Percentiles rank a stretch among this genome's conserved stretches.
phyloP scores from a whole-genome alignment of 108 stramenopile species.

The Pseudonitzschia multistriata region DNA sequence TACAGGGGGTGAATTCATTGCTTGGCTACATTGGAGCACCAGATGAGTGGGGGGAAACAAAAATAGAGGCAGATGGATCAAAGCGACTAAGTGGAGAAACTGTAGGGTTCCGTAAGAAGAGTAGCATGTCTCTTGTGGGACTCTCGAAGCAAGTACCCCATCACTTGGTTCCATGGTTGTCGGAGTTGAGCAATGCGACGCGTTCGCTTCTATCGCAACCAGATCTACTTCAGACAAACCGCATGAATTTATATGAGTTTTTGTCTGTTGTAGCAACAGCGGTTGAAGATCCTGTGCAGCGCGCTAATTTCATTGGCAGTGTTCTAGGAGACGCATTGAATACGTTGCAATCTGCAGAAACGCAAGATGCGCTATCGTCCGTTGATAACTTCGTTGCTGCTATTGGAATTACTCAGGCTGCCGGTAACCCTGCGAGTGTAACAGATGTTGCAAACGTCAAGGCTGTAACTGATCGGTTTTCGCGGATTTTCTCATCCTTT shows the following conservation, averaged over 20 bases:
- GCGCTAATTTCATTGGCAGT: conserved; percentile 75
- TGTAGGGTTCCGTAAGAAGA: conserved; percentile 72
- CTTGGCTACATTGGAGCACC: conserved; percentile 59
- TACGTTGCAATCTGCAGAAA: conserved; percentile 48
- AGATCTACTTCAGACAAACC: conserved; percentile 66
- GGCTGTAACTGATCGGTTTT: conserved; percentile 49
- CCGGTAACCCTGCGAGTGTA: conserved; percentile 54
- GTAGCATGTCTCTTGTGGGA: conserved; percentile 72
- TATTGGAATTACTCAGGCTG: conserved; percentile 66
- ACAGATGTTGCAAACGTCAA: conserved; percentile 70
- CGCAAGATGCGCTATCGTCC: conserved; percentile 54
- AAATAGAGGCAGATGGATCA: conserved; percentile 30
- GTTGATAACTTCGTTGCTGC: conserved; percentile 56
- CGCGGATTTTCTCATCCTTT: conserved; percentile 66
- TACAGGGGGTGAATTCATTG: conserved; percentile 71
- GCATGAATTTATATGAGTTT: conserved; percentile 89
- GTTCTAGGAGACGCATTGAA: conserved; percentile 72
- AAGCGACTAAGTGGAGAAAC: conserved; percentile 59
- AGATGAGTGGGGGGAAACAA: conserved; percentile 50
- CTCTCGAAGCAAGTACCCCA: conserved; percentile 74
- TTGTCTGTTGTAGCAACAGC: conserved; percentile 82
- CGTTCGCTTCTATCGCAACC: conserved; percentile 54
- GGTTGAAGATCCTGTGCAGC: conserved; percentile 69
- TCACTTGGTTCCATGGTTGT: conserved; percentile 80
- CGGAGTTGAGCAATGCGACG: conserved; percentile 72